Evolutionary conservation across 2,329 filamentous ascomycete genomes (phyloP), one percentile per base, ranked within the genome.

Genomic region (Monilinia vaccinii-corymbosi): DNA sequence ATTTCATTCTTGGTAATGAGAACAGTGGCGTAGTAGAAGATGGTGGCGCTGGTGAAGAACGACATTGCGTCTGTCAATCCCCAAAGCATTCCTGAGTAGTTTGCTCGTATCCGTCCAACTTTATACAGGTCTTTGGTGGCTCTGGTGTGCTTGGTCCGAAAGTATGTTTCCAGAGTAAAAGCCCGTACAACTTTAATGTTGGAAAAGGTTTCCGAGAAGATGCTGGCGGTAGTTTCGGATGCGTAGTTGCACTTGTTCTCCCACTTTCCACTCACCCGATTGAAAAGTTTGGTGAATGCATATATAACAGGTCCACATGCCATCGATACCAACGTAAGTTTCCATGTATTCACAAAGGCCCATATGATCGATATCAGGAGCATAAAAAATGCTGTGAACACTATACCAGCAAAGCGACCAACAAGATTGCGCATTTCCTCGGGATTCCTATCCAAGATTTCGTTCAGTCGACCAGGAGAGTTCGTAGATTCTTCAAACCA

Each of bases 391-490:
- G 88, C 85, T 11, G 87, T 82, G 16, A 92, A 77, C 0, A 87
- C 73, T 57, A 88, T 83, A 1, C 88, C 87, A 0, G 86, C 79
- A 68, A 96, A 96, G 1, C 88, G 82, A 2, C 89, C 88, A 0
- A 96, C 79, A 0, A 97, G 76, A 66, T 89, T 91, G 10, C 89
- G 82, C 82, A 94, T 92, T 70, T 96, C 91, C 71, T 97, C 91
- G 0, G 87, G 88, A 67, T 90, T 89, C 18, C 87, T 82, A 68
- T 96, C 90, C 0, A 97, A 79, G 48, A 81, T 87, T 62, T 89
- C 85, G 0, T 80, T 84, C 46, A 97, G 78, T 2, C 79, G 78
- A 0, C 78, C 77, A 0, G 87, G 76, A 0, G 80, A 82, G 71
- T 94, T 88, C 38, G 78, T 77, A 2, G 86, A 78, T 53, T 79